Conservation (phyloP, 495 filamentous ascomycete species). For the Xylaria cubensis region DNA sequence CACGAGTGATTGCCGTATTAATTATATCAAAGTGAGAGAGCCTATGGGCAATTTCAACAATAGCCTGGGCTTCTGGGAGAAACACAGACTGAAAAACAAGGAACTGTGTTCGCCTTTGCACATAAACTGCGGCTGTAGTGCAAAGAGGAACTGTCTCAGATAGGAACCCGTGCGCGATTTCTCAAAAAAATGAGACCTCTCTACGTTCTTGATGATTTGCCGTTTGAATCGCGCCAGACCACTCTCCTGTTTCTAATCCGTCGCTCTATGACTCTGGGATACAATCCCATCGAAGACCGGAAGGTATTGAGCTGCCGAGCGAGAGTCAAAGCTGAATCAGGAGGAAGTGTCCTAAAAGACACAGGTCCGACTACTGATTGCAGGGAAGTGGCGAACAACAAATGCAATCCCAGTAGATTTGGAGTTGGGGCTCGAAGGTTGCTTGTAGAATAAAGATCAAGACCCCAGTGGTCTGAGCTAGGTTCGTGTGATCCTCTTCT, state of each 20-base stretch:
- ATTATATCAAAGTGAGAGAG: not conserved
- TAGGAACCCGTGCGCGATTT: not conserved
- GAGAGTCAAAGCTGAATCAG: conserved; percentile 12
- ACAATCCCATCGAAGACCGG: conserved; percentile 25
- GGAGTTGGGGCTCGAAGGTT: not conserved
- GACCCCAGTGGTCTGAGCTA: not conserved
- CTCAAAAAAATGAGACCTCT: not conserved
- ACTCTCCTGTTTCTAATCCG: conserved; percentile 27
- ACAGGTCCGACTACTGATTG: conserved; percentile 15
- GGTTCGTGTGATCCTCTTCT: not conserved
- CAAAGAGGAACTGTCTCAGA: not conserved
- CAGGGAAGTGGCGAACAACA: not conserved
- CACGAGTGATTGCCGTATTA: conserved; percentile 29
- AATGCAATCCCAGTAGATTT: not conserved
- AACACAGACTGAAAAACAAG: not conserved
- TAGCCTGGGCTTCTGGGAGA: not conserved
- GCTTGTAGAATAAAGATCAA: not conserved
- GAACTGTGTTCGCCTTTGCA: not conserved
- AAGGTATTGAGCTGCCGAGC: not conserved
- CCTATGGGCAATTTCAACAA: not conserved
- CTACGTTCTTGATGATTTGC: not conserved
- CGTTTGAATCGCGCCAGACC: conserved; percentile 17
- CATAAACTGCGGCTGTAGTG: not conserved
- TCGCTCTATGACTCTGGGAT: conserved; percentile 13
- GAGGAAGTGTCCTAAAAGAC: conserved; percentile 29